Evolutionary conservation across 1,284 basidiomycete species (phyloP).

Genomic region (Fomitopsis palustris): DNA sequence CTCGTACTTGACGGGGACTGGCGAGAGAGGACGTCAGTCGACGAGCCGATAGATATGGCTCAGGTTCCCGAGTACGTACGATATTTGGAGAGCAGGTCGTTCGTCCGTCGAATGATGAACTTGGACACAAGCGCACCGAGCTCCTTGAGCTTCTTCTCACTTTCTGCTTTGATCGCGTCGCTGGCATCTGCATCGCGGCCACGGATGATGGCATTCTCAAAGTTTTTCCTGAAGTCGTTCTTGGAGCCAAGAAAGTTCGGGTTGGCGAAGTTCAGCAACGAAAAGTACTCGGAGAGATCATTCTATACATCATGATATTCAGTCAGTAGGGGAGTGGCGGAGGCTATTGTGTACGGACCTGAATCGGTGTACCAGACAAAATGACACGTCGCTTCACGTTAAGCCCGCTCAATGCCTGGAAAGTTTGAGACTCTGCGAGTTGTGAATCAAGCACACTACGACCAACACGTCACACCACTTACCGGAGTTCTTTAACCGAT

Average conservation of each 20-base stretch:
- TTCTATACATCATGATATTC: conserved; percentile 51
- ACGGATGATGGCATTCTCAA: conserved; percentile 90
- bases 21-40: neutral
- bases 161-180: conserved; percentile 76
- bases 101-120: conserved; percentile 97
- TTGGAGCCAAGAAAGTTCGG: conserved; percentile 93
- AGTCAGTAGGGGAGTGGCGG: neutral
- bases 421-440: conserved; percentile 78
- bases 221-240: conserved; percentile 94
- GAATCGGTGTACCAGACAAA: conserved; percentile 94
- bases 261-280: conserved; percentile 94
- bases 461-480: conserved; percentile 18
- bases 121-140: conserved; percentile 89
- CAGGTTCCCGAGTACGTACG: conserved; percentile 49
- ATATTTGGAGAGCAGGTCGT: conserved; percentile 97
- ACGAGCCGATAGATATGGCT: neutral
- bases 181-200: conserved; percentile 92
- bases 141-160: conserved; percentile 92
- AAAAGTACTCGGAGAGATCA: conserved; percentile 96
- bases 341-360: conserved; percentile 42
- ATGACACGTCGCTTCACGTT: conserved; percentile 95
- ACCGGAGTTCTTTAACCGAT: conserved; percentile 97
- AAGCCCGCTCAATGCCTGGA: conserved; percentile 80
- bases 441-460: neutral
- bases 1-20: conserved; percentile 99